Conservation (phyloP, 1,284 basidiomycete genomes). For the Puccinia triticina region DNA sequence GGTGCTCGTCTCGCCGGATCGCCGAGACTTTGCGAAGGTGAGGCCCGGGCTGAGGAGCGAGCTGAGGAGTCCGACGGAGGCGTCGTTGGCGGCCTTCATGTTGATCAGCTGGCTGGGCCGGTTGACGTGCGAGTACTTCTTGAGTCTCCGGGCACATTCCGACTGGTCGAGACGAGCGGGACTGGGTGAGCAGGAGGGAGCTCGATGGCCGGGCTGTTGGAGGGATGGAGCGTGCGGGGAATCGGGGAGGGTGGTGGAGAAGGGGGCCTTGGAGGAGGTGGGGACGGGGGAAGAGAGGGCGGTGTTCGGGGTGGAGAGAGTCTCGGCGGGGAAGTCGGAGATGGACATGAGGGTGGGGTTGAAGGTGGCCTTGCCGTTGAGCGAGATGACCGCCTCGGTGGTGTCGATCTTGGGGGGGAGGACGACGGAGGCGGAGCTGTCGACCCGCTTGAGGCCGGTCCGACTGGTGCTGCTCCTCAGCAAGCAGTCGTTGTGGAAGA, state of each 20-base stretch:
- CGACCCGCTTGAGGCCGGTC: conserved; percentile 18
- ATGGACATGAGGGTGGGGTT: conserved; percentile 45
- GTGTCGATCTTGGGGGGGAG: conserved; percentile 45
- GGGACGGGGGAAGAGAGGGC: neutral
- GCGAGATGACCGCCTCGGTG: conserved; percentile 36
- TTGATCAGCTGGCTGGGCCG: neutral
- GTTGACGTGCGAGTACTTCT: neutral
- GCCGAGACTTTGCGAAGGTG: conserved; percentile 35
- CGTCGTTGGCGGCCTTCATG: conserved; percentile 4
- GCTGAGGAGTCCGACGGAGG: conserved; percentile 7
- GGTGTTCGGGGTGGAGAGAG: neutral
- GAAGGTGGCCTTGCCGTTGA: conserved; percentile 37
- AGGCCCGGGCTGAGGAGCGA: conserved; percentile 43
- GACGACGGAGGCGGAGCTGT: conserved; percentile 35
- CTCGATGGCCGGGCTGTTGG: neutral
- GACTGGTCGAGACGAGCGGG: neutral
- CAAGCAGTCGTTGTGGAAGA: conserved; percentile 2
- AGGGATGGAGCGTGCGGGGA: neutral
- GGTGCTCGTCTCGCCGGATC: neutral
- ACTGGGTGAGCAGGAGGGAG: neutral
- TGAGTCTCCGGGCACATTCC: conserved; percentile 29
- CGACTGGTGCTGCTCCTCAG: neutral
- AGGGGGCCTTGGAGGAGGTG: neutral
- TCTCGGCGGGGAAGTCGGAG: conserved; percentile 17
- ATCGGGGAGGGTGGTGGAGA: neutral